A percentile compares a stretch with the other conserved stretches of the same genome.
These are phyloP conservation scores for Elaphomyces granulatus DNA, from an alignment of 495 filamentous ascomycete species.

Conservation along the genomic window DNA sequence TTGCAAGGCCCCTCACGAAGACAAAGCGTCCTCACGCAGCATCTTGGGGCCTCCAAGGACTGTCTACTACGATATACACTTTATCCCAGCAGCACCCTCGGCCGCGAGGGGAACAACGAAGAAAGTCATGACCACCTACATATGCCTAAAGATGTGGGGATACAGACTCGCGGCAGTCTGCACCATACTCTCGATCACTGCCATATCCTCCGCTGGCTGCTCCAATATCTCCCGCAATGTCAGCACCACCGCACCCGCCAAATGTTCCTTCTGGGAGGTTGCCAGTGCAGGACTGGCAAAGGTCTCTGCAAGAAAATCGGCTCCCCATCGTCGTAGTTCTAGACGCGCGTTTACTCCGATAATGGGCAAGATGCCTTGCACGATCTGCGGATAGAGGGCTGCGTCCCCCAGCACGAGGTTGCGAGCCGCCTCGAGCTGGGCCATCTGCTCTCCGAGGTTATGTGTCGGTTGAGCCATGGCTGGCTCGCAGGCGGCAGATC, in stretches of 20 bases:
- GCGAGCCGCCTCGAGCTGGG: slow-evolving; percentile 74
- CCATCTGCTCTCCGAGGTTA: slow-evolving; percentile 56
- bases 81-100: no score
- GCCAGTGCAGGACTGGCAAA: slow-evolving; percentile 75
- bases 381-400: slow-evolving; percentile 73
- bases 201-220: slow-evolving; percentile 53
- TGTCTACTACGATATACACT: slow-evolving; percentile 4
- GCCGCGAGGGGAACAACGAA: slow-evolving; percentile 3
- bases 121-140: slow-evolving; percentile 47
- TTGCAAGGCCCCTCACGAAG: neutral
- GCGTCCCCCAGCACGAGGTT: slow-evolving; percentile 74
- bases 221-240: slow-evolving; percentile 60
- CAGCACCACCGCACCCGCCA: slow-evolving; percentile 58
- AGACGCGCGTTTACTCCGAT: slow-evolving; percentile 58
- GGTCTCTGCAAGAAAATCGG: slow-evolving; percentile 90
- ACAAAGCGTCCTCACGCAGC: neutral
- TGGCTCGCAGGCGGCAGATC: slow-evolving; percentile 5
- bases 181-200: slow-evolving; percentile 63
- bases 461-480: slow-evolving; percentile 33
- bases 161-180: slow-evolving; percentile 83
- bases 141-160: slow-evolving; percentile 77
- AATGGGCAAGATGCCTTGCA: slow-evolving; percentile 79
- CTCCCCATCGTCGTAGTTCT: slow-evolving; percentile 86
- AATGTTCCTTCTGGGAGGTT: slow-evolving; percentile 56
- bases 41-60: slow-evolving; percentile 7